Base-by-base conservation (phyloP, 202 grass and related monocot genomes). In the Schoenoplectus tabernaemontani region DNA sequence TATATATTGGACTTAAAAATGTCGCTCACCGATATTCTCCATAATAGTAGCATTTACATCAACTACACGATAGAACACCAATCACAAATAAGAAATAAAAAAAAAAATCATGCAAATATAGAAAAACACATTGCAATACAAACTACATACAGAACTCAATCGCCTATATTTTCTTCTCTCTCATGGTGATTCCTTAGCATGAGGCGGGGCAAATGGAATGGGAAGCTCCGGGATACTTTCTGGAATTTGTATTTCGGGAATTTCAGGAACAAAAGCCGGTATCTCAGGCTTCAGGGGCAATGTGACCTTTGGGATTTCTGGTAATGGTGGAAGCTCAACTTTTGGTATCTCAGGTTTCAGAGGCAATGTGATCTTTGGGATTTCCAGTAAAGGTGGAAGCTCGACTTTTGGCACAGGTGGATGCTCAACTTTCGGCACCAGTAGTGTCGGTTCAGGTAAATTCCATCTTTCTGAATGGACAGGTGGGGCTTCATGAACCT, bases 121-220 rank as follows among this genome's bases (percentile, higher is more conserved):
- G 42, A 50, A 48, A 46, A 7, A 28, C 28, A 46, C 16, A 77
- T 57, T 77, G 12, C 8, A 3, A 60, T 7, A 58, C 6, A 58
- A 20, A 53, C 20, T 34, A 2, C 39, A 30, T 34, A 57, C 56
- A 60, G 7, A 53, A 76, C 24, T 53, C 0, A 42, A 42, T 57
- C 22, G 19, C 36, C 33, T 48, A 11, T 4, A 4, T 3, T 59
- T 17, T 43, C 12, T 13, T 39, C 11, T 39, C 17, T 59, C 75
- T 78, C 17, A 78, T 78, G 75, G 75, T 1, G 54, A 42, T 32
- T 78, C 75, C 32, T 60, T 26, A 22, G 32, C 74, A 38, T 78
- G 44, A 20, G 51, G 74, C 12, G 53, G 48, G 10, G 53, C 32
- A 78, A 56, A 77, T 34, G 72, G 72, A 57, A 77, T 20, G 2